Evolutionary conservation across 163 green algal genomes (phyloP).

Genomic region (Scenedesmus sp.): DNA sequence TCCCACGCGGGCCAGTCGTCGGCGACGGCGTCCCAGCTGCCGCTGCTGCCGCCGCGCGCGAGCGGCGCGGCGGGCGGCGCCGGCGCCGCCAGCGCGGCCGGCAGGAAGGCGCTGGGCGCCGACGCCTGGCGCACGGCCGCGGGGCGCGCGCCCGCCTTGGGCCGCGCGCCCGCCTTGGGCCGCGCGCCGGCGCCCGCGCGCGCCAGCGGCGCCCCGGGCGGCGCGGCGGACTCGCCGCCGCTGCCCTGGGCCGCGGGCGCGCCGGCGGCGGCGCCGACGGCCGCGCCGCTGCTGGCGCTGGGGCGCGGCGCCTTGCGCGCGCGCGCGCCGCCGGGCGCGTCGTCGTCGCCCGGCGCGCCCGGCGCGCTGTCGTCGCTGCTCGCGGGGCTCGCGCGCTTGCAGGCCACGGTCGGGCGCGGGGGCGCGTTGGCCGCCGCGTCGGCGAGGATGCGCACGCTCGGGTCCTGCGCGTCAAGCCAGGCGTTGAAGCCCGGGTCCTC

Average conservation of each 20-base stretch:
- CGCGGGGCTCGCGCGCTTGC: constrained; percentile 28
- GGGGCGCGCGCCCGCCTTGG: too few species aligned
- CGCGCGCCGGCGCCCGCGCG: too few species aligned
- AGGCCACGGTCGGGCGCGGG: constrained; percentile 35
- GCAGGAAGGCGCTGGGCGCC: constrained; percentile 20
- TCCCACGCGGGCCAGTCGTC: too few species aligned
- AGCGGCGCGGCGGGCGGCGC: not conserved
- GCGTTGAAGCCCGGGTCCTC: constrained; percentile 32
- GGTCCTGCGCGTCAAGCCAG: constrained; percentile 41
- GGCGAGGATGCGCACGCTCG: constrained; percentile 17
- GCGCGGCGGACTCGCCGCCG: constrained; percentile 2
- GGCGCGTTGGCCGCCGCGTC: constrained; percentile 35
- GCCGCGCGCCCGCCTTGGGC: too few species aligned
- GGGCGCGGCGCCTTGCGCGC: too few species aligned
- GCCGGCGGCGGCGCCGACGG: not conserved
- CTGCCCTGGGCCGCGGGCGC: not conserved
- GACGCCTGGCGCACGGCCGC: constrained; percentile 2
- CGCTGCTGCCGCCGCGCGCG: not conserved
- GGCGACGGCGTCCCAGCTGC: constrained; percentile 23
- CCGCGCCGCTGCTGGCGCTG: too few species aligned
- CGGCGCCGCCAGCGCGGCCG: constrained; percentile 6
- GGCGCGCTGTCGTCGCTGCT: constrained; percentile 5
- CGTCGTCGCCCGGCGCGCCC: too few species aligned
- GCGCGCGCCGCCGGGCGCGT: too few species aligned
- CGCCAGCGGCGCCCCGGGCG: not conserved